Evolutionary conservation across 345 rosid species (phyloP).

Genomic region (Eucalyptus pauciflora): DNA sequence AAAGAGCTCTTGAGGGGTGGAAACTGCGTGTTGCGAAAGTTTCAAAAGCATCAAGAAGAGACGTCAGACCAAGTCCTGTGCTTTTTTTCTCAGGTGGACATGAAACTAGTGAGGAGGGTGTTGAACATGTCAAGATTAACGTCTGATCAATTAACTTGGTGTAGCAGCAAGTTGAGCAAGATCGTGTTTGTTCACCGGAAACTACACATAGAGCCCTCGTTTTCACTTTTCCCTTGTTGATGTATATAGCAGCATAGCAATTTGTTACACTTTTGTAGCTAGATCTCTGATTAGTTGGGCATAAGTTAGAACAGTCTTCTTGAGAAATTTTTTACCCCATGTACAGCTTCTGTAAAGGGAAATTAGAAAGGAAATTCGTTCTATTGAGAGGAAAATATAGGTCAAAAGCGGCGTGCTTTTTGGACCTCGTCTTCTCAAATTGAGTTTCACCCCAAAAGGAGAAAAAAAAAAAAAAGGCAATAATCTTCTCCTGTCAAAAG

Average conservation of each 20-base stretch:
- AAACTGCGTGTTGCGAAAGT: constrained; percentile 41
- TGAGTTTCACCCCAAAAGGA: not conserved
- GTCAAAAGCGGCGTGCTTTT: not conserved
- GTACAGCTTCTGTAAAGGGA: not conserved
- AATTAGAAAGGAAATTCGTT: not conserved
- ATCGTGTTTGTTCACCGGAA: constrained; percentile 53
- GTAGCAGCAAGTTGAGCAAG: constrained; percentile 44
- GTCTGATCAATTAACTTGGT: constrained; percentile 73
- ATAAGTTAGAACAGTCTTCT: not conserved
- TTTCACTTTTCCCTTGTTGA: constrained; percentile 61
- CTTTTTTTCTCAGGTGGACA: constrained; percentile 90
- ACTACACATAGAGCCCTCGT: constrained; percentile 73
- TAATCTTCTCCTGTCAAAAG: not conserved
- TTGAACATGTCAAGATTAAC: constrained; percentile 72
- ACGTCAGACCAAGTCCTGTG: constrained; percentile 47
- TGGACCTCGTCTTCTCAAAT: not conserved
- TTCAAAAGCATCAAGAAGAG: constrained; percentile 25
- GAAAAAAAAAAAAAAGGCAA: not conserved
- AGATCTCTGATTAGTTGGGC: not conserved
- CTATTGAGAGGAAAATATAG: not conserved
- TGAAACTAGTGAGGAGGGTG: constrained; percentile 79
- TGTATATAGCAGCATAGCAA: not conserved
- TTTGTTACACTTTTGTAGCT: not conserved
- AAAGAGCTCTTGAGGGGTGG: constrained; percentile 42
- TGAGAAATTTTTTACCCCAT: not conserved